Evolutionary conservation across 768 basidiomycete genomes (phyloP).

Genomic region (Porphyrellus cyaneotinctus): DNA sequence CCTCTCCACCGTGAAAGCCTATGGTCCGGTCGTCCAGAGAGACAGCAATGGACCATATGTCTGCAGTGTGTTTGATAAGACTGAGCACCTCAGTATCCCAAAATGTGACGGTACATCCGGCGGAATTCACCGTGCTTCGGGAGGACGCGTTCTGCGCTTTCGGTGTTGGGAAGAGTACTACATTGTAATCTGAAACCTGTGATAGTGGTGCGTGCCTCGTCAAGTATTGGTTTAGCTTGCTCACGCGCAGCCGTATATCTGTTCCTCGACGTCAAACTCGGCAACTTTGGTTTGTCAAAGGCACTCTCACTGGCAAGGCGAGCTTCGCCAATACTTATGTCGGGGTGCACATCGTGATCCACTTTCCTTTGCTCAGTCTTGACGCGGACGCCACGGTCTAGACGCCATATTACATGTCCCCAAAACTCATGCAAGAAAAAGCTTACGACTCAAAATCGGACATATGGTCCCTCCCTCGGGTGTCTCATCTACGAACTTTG

Average conservation of each 20-base stretch:
- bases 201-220: conserved; percentile 72
- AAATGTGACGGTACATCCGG: too few relatives aligned
- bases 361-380: background rate
- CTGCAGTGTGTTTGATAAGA: too few relatives aligned
- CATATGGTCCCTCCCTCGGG: conserved; percentile 95
- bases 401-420: conserved; percentile 99
- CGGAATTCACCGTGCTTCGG: too few relatives aligned
- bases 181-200: conserved; percentile 95
- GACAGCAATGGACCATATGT: too few relatives aligned
- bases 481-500: conserved; percentile 97
- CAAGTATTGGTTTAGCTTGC: background rate
- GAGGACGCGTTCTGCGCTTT: too few relatives aligned
- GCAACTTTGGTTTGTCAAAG: conserved; percentile 95
- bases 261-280: conserved; percentile 93
- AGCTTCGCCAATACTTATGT: conserved; percentile 96
- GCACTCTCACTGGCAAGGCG: conserved; percentile 80
- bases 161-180: too few relatives aligned
- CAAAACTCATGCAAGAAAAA: conserved; percentile 95
- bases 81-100: too few relatives aligned
- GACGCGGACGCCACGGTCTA: conserved; percentile 45
- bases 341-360: conserved; percentile 56
- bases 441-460: conserved; percentile 97
- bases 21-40: too few relatives aligned
- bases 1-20: too few relatives aligned
- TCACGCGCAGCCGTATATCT: background rate